phyloP scores from a whole-genome alignment of 2,329 filamentous ascomycete species.

The Tolypocladium paradoxum region DNA sequence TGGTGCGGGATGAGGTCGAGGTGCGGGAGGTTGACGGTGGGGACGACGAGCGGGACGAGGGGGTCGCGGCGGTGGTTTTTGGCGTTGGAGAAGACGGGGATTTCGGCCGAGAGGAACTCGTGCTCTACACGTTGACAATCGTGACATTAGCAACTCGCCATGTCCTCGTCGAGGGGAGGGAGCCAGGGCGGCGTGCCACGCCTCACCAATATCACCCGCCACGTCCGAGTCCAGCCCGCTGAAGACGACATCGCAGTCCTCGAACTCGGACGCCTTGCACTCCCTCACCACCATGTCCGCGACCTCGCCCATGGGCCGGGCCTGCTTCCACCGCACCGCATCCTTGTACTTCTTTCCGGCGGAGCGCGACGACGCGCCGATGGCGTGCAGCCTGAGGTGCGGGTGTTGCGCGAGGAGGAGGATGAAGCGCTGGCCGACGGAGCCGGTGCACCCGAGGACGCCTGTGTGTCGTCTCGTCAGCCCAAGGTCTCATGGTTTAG shows the following conservation, averaged over 20 bases:
- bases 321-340: slow-evolving; percentile 92
- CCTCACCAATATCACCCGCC: slow-evolving; percentile 77
- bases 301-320: slow-evolving; percentile 67
- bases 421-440: slow-evolving; percentile 91
- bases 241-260: slow-evolving; percentile 87
- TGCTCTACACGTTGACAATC: slow-evolving; percentile 49
- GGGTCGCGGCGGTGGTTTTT: slow-evolving; percentile 94
- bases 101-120: slow-evolving; percentile 78
- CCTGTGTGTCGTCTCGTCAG: slow-evolving; percentile 25
- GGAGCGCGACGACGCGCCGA: slow-evolving; percentile 81
- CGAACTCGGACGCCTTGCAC: slow-evolving; percentile 72
- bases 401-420: slow-evolving; percentile 83
- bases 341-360: slow-evolving; percentile 92
- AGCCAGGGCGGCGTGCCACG: neutral
- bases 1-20: slow-evolving; percentile 86
- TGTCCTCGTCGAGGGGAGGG: neutral
- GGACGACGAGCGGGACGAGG: slow-evolving; percentile 84
- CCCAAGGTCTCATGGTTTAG: neutral
- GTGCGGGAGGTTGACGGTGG: slow-evolving; percentile 85
- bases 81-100: slow-evolving; percentile 92
- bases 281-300: slow-evolving; percentile 76
- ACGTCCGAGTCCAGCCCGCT: slow-evolving; percentile 87
- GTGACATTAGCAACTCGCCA: neutral
- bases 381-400: slow-evolving; percentile 72
- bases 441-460: slow-evolving; percentile 86